Evolutionary conservation across 495 filamentous ascomycete species (phyloP), one percentile per base, ranked within the genome.

Genomic region (Amphirosellinia nigrospora): DNA sequence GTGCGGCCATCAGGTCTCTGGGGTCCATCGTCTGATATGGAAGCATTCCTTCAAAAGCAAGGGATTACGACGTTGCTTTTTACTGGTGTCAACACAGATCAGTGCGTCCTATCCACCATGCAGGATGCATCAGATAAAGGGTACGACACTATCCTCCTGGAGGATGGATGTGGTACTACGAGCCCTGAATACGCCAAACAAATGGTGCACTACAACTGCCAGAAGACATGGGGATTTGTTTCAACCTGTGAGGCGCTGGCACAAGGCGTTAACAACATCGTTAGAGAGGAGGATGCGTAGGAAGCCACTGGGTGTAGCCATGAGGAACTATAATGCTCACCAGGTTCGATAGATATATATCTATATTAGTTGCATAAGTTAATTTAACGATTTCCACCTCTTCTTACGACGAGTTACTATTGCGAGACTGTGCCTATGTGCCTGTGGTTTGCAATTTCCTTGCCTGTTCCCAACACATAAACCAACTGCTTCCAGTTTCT

Each of bases 1-100:
- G 77, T 79, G 50, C 76, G 79, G 3, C 64, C 79, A 19, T 74
- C 66, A 39, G 79, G 78, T 28, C 70, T 81, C 39, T 81, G 78
- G 79, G 76, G 77, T 2, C 68, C 73, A 64, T 77, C 76, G 52
- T 41, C 36, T 2, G 76, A 74, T 13, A 69, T 76, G 4, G 77
- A 74, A 7, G 46, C 74, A 9, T 77, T 64, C 50, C 62, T 79
- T 65, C 65, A 72, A 70, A 73, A 77, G 71, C 71, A 75, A 50
- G 73, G 73, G 68, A 77, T 79, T 58, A 77, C 58, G 43, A 78
- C 77, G 13, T 60, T 79, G 28, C 75, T 76, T 45, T 76, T 77
- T 36, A 70, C 71, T 7, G 76, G 74, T 0, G 46, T 72, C 15
- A 76, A 76, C 56, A 64, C 52, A 0, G 74, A 76, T 69, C 74